These are phyloP conservation scores for Lichtheimia ramosa DNA, from an alignment of 371 early-diverging fungal genomes.

Conservation along the genomic window DNA sequence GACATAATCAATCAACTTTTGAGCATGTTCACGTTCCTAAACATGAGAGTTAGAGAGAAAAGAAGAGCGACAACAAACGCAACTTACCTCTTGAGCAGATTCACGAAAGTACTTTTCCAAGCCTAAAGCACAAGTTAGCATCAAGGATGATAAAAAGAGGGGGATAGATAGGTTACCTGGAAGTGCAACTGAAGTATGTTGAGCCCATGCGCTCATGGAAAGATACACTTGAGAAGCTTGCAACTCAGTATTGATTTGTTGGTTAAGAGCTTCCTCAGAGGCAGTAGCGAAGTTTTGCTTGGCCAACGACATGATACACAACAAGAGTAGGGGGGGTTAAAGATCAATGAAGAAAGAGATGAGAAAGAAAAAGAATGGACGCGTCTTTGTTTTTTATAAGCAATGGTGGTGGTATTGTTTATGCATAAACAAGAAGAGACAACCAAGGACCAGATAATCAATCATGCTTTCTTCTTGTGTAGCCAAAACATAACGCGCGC, in stretches of 20 bases:
- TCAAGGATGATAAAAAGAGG: neutral
- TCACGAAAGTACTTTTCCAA: conserved; percentile 62
- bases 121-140: conserved; percentile 19
- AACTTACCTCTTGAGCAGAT: conserved; percentile 48
- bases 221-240: conserved; percentile 60
- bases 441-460: too few species aligned
- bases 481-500: too few species aligned
- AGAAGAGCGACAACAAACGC: neutral
- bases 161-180: conserved; percentile 38
- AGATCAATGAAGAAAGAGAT: neutral
- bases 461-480: too few species aligned
- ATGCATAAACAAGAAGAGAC: too few species aligned
- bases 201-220: conserved; percentile 62
- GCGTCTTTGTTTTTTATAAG: too few species aligned
- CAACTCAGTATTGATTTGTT: conserved; percentile 62
- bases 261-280: conserved; percentile 67
- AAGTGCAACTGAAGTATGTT: conserved; percentile 51
- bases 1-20: conserved; percentile 53
- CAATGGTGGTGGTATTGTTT: too few species aligned
- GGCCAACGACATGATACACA: conserved; percentile 59
- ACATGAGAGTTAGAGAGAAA: neutral
- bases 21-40: conserved; percentile 65
- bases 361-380: neutral
- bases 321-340: neutral
- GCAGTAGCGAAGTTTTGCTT: conserved; percentile 67